phyloP scores from a whole-genome alignment of 2,329 filamentous ascomycete species.

The Botryotinia globosa region DNA sequence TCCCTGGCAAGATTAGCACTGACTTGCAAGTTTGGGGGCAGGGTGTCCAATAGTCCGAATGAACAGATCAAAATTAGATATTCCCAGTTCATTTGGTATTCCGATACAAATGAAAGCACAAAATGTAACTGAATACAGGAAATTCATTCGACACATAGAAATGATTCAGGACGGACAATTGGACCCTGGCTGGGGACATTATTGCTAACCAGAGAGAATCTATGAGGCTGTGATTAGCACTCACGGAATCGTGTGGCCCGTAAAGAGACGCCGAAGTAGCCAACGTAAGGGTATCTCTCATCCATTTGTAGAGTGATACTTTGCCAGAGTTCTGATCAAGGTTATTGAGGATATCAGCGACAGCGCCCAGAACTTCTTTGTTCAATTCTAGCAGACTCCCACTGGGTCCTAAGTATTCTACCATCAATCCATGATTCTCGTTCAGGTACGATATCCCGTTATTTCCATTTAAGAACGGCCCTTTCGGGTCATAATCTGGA shows the following conservation, averaged over 20 bases:
- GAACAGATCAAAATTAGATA: neutral
- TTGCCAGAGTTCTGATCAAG: conserved; percentile 38
- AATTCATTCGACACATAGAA: neutral
- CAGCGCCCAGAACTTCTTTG: conserved; percentile 40
- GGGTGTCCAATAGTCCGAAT: neutral
- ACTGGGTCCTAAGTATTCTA: conserved; percentile 38
- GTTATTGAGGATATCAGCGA: conserved; percentile 38
- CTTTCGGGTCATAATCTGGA: conserved; percentile 33
- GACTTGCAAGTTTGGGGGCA: neutral
- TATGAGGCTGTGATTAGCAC: conserved; percentile 39
- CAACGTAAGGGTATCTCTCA: conserved; percentile 42
- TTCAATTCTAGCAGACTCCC: conserved; percentile 43
- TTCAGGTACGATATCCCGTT: conserved; percentile 39
- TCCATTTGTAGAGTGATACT: conserved; percentile 41
- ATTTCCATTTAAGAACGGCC: conserved; percentile 29
- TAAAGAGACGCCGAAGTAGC: conserved; percentile 46
- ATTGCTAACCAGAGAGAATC: conserved; percentile 41
- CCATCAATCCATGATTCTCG: conserved; percentile 41
- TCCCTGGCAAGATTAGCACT: conserved; percentile 28
- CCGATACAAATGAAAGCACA: neutral
- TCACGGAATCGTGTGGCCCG: conserved; percentile 46
- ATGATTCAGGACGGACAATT: neutral
- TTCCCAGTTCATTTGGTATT: neutral
- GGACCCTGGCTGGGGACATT: neutral
- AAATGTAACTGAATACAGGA: neutral